Base-by-base conservation (phyloP, 768 basidiomycete genomes). In the Auricularia heimuer region DNA sequence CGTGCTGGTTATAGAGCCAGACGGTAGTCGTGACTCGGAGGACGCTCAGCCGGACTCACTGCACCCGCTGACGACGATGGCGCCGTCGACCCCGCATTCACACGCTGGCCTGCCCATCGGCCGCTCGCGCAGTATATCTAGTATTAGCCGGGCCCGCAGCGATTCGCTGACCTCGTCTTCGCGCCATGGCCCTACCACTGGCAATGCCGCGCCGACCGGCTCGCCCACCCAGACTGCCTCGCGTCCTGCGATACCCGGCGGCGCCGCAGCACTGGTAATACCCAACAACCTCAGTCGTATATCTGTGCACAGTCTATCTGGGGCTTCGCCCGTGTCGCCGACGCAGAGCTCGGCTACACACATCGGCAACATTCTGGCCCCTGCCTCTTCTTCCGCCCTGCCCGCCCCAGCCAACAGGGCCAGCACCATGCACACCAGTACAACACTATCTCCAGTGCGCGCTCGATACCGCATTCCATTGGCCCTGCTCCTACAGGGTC, bases 331-430 rank as follows among this genome's bases (percentile, higher is more conserved):
- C 18, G 21, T 51, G 18, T 60, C 56, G 21, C 56, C 56, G 8
- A 60, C 56, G 24, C 34, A 29, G 12, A 18, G 36, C 12, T 65
- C 64, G 42, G 35, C 24, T 29, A 65, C 65, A 24, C 68, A 69
- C 54, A 64, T 68, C 14, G 68, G 68, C 16, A 68, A 62, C n/a
- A 68, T 69, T 37, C 65, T 67, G n/a, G 68, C 92, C 16, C 85
- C 89, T 10, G 83, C 89, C 3, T 86, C 88, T 92, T 92, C 77
- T 92, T 92, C 71, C 83, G 80, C 24, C 88, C 89, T 3, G 82
- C 85, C 3, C 80, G 85, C 62, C 90, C 88, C 0, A 73, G 74
- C 29, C 54, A 61, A 36, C 77, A 84, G 67, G 81, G 79, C 36
- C 82, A 73, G 29, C 78, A 77, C 33, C 78, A 62, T 77, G 74